phyloP scores from a whole-genome alignment of 2,329 filamentous ascomycete genomes.

The Geoglossum cookeanum region DNA sequence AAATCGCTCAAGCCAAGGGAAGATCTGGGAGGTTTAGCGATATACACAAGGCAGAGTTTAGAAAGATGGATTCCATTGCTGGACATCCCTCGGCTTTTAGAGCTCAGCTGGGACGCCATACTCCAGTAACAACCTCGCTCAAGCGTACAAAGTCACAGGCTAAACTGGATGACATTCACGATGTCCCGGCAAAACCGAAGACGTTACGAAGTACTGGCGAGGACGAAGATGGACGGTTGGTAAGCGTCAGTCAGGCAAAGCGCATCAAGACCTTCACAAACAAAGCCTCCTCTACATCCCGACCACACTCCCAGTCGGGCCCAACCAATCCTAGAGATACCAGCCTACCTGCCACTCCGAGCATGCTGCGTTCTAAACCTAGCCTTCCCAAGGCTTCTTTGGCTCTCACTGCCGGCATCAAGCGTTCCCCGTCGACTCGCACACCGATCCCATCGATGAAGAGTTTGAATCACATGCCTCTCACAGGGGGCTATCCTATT shows the following conservation, averaged over 20 bases:
- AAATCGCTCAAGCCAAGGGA: slow-evolving; percentile 62
- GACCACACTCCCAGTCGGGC: slow-evolving; percentile 36
- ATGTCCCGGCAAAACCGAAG: slow-evolving; percentile 21
- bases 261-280: slow-evolving; percentile 46
- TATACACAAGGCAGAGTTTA: slow-evolving; percentile 72
- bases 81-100: slow-evolving; percentile 67
- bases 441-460: slow-evolving; percentile 7
- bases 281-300: slow-evolving; percentile 49
- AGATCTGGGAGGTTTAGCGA: slow-evolving; percentile 66
- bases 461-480: slow-evolving; percentile 18
- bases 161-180: slow-evolving; percentile 36
- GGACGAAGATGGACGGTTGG: neutral
- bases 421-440: slow-evolving; percentile 35
- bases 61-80: slow-evolving; percentile 94
- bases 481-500: slow-evolving; percentile 14
- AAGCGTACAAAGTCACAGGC: slow-evolving; percentile 43
- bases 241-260: slow-evolving; percentile 28
- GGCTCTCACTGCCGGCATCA: slow-evolving; percentile 37
- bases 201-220: neutral
- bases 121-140: slow-evolving; percentile 28
- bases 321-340: slow-evolving; percentile 29
- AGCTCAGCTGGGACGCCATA: slow-evolving; percentile 32
- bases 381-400: slow-evolving; percentile 42
- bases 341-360: slow-evolving; percentile 26
- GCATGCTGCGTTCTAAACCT: slow-evolving; percentile 26